phyloP scores from a whole-genome alignment of 129 eudicot species.

The Kitagawia praeruptora region DNA sequence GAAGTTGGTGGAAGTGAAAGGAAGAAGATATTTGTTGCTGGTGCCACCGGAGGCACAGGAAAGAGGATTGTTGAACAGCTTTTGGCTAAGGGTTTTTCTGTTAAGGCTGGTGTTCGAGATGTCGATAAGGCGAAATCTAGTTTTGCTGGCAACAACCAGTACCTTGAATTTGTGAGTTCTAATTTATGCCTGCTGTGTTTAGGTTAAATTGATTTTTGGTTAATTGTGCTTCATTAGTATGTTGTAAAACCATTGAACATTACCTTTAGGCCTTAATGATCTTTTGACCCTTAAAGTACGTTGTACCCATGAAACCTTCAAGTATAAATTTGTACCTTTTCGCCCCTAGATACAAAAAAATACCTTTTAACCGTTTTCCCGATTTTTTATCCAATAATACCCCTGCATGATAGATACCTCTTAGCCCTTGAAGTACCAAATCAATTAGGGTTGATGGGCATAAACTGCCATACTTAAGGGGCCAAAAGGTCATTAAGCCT shows the following conservation, averaged over 20 bases:
- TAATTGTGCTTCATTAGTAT: neutral
- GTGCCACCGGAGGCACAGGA: conserved; percentile 92
- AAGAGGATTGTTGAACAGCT: conserved; percentile 91
- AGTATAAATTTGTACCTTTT: too few relatives aligned
- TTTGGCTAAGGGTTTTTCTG: conserved; percentile 85
- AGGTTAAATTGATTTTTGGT: neutral
- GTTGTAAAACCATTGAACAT: neutral
- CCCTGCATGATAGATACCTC: too few relatives aligned
- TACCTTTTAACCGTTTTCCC: too few relatives aligned
- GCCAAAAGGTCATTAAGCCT: too few relatives aligned
- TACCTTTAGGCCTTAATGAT: too few relatives aligned
- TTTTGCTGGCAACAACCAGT: conserved; percentile 40
- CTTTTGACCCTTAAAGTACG: too few relatives aligned
- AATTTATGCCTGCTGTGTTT: neutral
- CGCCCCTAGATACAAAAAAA: too few relatives aligned
- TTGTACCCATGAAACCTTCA: too few relatives aligned
- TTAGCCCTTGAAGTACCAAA: too few relatives aligned
- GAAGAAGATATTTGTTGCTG: conserved; percentile 87
- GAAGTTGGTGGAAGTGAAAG: conserved; percentile 29
- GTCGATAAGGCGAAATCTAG: conserved; percentile 54
- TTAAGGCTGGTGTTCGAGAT: conserved; percentile 89
- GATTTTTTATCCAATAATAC: too few relatives aligned
- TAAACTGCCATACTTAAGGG: too few relatives aligned
- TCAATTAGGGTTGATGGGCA: too few relatives aligned
- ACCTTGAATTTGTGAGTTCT: conserved; percentile 63